Evolutionary conservation across 805 yeast genomes (phyloP).

Genomic region (Lachancea sp.): DNA sequence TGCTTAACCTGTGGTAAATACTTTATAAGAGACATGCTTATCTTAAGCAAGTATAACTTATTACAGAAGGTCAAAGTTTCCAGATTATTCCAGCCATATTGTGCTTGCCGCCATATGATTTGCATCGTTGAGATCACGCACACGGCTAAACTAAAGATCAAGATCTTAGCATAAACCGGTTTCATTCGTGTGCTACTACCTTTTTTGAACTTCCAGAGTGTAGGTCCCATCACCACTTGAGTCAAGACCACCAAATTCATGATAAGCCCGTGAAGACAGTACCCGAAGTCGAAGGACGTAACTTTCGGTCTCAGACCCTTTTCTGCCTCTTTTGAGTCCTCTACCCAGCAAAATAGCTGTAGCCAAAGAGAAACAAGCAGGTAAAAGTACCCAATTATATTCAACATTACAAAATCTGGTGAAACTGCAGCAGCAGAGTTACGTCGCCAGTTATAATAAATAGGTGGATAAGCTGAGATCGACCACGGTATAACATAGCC

Average conservation of each 20-base stretch:
- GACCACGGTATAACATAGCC: constrained; percentile 40
- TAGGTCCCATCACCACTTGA: constrained; percentile 35
- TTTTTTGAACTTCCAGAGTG: constrained; percentile 33
- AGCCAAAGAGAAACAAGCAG: constrained; percentile 38
- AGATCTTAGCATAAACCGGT: constrained; percentile 19
- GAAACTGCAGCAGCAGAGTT: constrained; percentile 45
- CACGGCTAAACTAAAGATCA: constrained; percentile 14
- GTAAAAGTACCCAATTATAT: constrained; percentile 43
- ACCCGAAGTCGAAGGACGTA: constrained; percentile 40
- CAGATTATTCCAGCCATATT: constrained; percentile 21
- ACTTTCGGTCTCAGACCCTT: constrained; percentile 34
- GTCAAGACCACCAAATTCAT: constrained; percentile 37
- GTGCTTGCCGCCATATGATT: constrained; percentile 10
- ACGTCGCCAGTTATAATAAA: constrained; percentile 36
- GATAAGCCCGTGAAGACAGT: constrained; percentile 42
- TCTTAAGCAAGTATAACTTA: constrained; percentile 34
- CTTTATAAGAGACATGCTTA: constrained; percentile 44
- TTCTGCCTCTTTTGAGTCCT: constrained; percentile 28
- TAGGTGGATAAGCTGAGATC: constrained; percentile 45
- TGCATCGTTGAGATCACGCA: constrained; percentile 14
- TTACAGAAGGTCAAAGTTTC: constrained; percentile 23
- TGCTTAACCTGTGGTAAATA: constrained; percentile 80
- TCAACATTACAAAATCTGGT: constrained; percentile 41
- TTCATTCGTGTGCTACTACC: constrained; percentile 19
- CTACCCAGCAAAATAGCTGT: constrained; percentile 36